Conservation (phyloP, 208 protist species). For the Crithidia expoeki region DNA sequence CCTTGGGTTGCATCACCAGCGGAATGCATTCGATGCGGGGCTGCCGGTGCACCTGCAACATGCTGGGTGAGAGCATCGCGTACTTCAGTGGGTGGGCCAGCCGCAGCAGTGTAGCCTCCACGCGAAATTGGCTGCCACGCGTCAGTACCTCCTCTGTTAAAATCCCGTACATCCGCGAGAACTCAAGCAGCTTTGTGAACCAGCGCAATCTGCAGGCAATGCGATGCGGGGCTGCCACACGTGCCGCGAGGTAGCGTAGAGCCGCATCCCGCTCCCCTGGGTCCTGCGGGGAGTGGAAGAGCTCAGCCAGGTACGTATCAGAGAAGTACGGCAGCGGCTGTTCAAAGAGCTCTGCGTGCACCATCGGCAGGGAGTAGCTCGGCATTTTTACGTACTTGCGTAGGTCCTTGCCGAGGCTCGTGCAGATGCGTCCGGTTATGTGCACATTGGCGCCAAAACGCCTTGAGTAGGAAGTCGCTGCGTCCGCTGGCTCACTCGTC, state of each 20-base stretch:
- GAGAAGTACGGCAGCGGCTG: conserved; percentile 67
- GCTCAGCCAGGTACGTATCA: conserved; percentile 48
- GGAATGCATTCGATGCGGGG: conserved; percentile 80
- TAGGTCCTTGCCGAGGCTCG: conserved; percentile 64
- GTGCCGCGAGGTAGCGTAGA: conserved; percentile 59
- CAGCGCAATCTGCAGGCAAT: conserved; percentile 65
- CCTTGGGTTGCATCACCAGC: conserved; percentile 78
- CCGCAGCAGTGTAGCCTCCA: conserved; percentile 83
- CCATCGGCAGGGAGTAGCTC: conserved; percentile 66
- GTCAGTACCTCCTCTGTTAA: conserved; percentile 71
- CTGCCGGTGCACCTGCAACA: conserved; percentile 61
- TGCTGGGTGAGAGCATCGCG: conserved; percentile 69
- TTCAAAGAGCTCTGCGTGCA: conserved; percentile 54
- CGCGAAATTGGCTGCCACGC: conserved; percentile 86
- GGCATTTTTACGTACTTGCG: conserved; percentile 62
- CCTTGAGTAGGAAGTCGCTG: conserved; percentile 32
- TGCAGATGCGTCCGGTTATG: conserved; percentile 63
- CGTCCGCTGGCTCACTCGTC: neutral
- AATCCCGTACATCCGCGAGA: conserved; percentile 83
- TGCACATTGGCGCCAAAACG: conserved; percentile 58
- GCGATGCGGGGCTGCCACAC: conserved; percentile 52
- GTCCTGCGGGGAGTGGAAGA: conserved; percentile 32
- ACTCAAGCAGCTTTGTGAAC: conserved; percentile 64
- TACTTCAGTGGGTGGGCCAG: conserved; percentile 71
- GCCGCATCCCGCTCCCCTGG: conserved; percentile 24